A percentile compares a stretch with the other conserved stretches of the same genome.
Conservation (phyloP, 1,139 yeast species). For the Pichia sp. region DNA sequence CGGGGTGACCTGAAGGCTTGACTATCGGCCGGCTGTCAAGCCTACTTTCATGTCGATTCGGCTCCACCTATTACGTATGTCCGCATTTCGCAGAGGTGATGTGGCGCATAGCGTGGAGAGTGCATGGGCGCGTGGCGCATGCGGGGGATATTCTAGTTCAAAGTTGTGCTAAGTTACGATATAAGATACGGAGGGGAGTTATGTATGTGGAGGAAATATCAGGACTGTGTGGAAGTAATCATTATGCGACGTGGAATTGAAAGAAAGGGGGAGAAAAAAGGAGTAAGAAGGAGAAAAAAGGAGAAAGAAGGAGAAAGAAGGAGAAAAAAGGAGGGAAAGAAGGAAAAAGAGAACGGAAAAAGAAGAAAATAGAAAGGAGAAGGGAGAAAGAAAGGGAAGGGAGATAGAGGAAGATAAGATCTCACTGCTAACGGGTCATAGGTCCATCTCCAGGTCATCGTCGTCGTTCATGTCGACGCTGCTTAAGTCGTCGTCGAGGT, state of each 20-base stretch:
- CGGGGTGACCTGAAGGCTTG: background rate
- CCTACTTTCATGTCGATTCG: background rate
- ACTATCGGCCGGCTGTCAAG: background rate
- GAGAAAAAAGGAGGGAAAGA: background rate
- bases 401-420: background rate
- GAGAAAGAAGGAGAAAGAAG: background rate
- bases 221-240: no score
- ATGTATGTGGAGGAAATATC: no score
- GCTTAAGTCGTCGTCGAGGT: constrained; percentile 6
- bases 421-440: constrained; percentile 1
- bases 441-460: constrained; percentile 21
- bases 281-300: background rate
- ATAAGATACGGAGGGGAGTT: no score
- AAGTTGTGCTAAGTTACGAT: no score
- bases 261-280: no score
- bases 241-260: no score
- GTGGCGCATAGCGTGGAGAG: background rate
- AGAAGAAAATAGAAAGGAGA: background rate
- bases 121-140: background rate
- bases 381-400: background rate
- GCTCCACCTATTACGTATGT: background rate
- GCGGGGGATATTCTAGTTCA: no score
- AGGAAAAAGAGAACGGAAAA: background rate
- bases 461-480: constrained; percentile 8
- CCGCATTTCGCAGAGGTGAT: no score